Conservation (phyloP, 495 filamentous ascomycete species). For the Lepraria neglecta region DNA sequence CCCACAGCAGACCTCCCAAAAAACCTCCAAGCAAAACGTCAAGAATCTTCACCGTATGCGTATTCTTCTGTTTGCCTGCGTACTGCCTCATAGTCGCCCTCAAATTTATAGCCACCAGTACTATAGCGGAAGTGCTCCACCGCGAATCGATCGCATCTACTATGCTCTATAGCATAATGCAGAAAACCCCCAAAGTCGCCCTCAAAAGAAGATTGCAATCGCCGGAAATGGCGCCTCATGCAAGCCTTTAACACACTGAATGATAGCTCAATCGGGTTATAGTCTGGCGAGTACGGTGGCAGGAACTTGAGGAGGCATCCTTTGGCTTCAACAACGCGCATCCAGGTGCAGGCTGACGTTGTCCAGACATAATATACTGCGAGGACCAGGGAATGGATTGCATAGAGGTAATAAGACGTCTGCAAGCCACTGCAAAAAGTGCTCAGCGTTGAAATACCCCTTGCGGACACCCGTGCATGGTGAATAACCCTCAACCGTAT, state of each 20-base stretch:
- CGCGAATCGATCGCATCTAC: constrained; percentile 2
- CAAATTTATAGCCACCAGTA: constrained; percentile 9
- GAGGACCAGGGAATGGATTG: background rate
- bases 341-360: constrained; percentile 10
- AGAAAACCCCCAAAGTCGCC: constrained; percentile 13
- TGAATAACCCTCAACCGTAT: constrained; percentile 14
- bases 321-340: constrained; percentile 4
- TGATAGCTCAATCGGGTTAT: constrained; percentile 10
- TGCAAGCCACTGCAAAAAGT: constrained; percentile 7
- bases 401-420: constrained; percentile 9
- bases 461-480: constrained; percentile 3
- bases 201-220: constrained; percentile 1
- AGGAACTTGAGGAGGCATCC: constrained; percentile 10
- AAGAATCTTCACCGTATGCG: background rate
- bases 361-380: constrained; percentile 13
- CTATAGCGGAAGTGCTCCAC: constrained; percentile 13
- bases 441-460: constrained; percentile 12
- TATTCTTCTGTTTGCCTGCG: background rate
- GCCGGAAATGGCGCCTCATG: constrained; percentile 4
- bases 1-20: background rate
- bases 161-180: background rate
- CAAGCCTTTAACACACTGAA: constrained; percentile 16
- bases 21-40: background rate
- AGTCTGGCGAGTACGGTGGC: constrained; percentile 15
- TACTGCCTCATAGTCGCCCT: background rate